Percentiles rank a stretch among this genome's conserved stretches.
Conservation (phyloP, 768 basidiomycete species). For the Boletus huronensis region DNA sequence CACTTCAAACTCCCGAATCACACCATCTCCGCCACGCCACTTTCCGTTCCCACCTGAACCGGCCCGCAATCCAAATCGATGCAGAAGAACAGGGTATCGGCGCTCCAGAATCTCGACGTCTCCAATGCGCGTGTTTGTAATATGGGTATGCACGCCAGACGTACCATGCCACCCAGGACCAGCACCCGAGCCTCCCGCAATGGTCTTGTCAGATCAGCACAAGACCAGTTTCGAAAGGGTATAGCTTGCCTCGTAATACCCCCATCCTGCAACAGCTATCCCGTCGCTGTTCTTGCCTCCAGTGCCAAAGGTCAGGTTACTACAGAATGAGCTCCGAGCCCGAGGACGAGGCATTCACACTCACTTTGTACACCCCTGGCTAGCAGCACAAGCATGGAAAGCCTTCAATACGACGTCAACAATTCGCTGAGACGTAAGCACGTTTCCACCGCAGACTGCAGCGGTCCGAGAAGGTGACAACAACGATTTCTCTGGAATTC, state of each 20-base stretch:
- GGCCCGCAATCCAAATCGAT: slow-evolving; percentile 72
- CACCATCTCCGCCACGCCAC: slow-evolving; percentile 82
- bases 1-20: slow-evolving; percentile 79
- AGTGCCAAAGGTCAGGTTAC: slow-evolving; percentile 85
- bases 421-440: slow-evolving; percentile 87
- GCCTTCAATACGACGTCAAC: slow-evolving; percentile 93
- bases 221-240: not conserved
- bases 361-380: slow-evolving; percentile 92
- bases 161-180: slow-evolving; percentile 89
- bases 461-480: slow-evolving; percentile 81
- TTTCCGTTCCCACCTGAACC: slow-evolving; percentile 69
- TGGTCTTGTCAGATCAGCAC: slow-evolving; percentile 48
- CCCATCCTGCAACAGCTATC: slow-evolving; percentile 75
- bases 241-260: slow-evolving; percentile 71
- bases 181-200: slow-evolving; percentile 91
- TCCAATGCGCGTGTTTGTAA: slow-evolving; percentile 89
- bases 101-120: slow-evolving; percentile 93
- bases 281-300: slow-evolving; percentile 87
- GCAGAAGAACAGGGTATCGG: slow-evolving; percentile 87
- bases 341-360: slow-evolving; percentile 15
- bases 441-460: slow-evolving; percentile 92
- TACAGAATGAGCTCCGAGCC: slow-evolving; percentile 25
- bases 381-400: slow-evolving; percentile 87
- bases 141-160: slow-evolving; percentile 90
- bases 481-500: slow-evolving; percentile 74